These are phyloP conservation scores for Dendrobium huoshanense DNA, from an alignment of 106 monocot genomes.

Conservation along the genomic window DNA sequence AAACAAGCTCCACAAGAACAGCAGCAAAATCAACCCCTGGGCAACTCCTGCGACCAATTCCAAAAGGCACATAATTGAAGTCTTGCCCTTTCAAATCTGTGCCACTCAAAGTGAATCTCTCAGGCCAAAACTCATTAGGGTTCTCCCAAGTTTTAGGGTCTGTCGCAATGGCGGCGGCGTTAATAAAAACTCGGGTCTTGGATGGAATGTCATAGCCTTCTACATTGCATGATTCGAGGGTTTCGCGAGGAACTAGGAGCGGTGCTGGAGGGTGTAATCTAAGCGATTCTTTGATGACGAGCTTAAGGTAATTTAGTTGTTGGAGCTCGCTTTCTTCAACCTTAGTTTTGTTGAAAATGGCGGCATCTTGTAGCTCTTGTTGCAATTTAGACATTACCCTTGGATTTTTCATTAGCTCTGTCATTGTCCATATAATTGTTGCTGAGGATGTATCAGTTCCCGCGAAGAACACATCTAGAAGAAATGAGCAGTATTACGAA, in stretches of 20 bases:
- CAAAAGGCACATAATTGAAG: constrained; percentile 27
- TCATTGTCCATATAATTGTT: constrained; percentile 24
- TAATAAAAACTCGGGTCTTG: constrained; percentile 22
- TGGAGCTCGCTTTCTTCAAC: constrained; percentile 21
- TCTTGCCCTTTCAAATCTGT: constrained; percentile 23
- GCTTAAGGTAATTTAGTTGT: constrained; percentile 18
- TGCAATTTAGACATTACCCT: constrained; percentile 18
- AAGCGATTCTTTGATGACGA: constrained; percentile 26
- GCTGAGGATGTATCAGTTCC: constrained; percentile 18
- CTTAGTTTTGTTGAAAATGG: not conserved
- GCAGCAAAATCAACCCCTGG: constrained; percentile 23
- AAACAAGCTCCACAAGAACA: constrained; percentile 11
- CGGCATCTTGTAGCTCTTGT: constrained; percentile 12
- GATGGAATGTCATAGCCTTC: constrained; percentile 25
- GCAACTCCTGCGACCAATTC: constrained; percentile 27
- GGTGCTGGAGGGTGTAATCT: constrained; percentile 26
- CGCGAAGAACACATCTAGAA: constrained; percentile 20
- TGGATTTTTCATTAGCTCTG: constrained; percentile 28
- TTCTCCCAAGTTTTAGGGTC: constrained; percentile 23
- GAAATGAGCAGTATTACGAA: no score
- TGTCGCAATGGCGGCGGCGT: constrained; percentile 14
- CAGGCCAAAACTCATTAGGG: constrained; percentile 27
- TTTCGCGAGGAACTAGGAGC: constrained; percentile 20
- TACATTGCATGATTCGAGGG: constrained; percentile 2
- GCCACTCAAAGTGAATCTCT: constrained; percentile 20